Evolutionary conservation across 2,329 filamentous ascomycete genomes (phyloP).

Genomic region (Pyricularia grisea): DNA sequence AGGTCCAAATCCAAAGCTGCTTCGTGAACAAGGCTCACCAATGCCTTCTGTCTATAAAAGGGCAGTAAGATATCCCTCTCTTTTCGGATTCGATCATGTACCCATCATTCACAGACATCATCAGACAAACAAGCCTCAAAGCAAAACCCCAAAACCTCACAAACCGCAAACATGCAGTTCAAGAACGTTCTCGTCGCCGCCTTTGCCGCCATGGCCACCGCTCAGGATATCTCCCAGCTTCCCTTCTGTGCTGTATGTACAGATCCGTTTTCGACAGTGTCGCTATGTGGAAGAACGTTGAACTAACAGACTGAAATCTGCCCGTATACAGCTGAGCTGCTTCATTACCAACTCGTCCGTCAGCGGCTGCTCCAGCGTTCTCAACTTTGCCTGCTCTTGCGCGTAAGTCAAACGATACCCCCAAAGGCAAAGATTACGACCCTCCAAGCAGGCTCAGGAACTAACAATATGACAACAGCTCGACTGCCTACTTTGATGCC

Average conservation of each 20-base stretch:
- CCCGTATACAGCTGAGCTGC: neutral
- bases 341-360: neutral
- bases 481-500: neutral
- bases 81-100: neutral
- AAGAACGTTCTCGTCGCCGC: constrained; percentile 2
- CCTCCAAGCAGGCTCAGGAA: too few relatives aligned
- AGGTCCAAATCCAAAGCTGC: neutral
- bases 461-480: neutral
- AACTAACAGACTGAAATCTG: neutral
- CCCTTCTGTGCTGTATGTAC: constrained; percentile 3
- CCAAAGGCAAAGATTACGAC: neutral
- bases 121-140: neutral
- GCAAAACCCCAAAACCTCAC: neutral
- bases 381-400: constrained; percentile 4
- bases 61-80: neutral
- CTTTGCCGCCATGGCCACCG: constrained; percentile 1
- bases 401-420: neutral
- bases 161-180: constrained; percentile 4
- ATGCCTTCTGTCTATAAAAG: neutral
- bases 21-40: neutral
- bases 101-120: neutral
- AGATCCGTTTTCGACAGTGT: neutral
- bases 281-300: neutral
- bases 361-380: constrained; percentile 3
- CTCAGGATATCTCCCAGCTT: constrained; percentile 5